Conservation (phyloP, 1,139 yeast genomes). For the Starmera stellimalicola region DNA sequence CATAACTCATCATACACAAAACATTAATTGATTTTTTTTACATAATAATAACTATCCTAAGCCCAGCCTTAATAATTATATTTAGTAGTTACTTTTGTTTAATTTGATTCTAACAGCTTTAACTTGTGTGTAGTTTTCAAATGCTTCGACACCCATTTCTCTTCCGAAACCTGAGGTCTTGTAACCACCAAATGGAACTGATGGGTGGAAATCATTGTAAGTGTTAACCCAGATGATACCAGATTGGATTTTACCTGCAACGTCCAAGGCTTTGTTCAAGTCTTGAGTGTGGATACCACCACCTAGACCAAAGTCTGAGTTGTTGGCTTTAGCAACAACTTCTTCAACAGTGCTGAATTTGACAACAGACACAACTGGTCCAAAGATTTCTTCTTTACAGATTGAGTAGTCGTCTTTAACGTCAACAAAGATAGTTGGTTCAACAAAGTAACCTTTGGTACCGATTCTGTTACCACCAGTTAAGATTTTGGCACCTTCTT, state of each 20-base stretch:
- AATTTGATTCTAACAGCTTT: constrained; percentile 59
- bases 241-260: constrained; percentile 59
- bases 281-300: constrained; percentile 74
- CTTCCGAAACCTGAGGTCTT: constrained; percentile 86
- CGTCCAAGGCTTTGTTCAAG: constrained; percentile 49
- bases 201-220: constrained; percentile 74
- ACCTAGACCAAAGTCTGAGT: constrained; percentile 73
- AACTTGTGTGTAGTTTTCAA: constrained; percentile 72
- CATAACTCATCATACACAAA: too few relatives aligned
- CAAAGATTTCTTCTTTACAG: constrained; percentile 78
- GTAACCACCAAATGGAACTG: constrained; percentile 78
- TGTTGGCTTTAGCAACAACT: constrained; percentile 60
- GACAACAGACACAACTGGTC: constrained; percentile 72
- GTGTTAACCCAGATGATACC: constrained; percentile 83
- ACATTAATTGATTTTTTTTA: too few relatives aligned
- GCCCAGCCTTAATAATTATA: neutral
- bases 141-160: constrained; percentile 82
- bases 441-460: constrained; percentile 63
- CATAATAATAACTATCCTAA: too few relatives aligned
- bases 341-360: constrained; percentile 69
- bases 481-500: constrained; percentile 65
- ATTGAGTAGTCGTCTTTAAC: constrained; percentile 59
- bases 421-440: constrained; percentile 73
- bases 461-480: constrained; percentile 71
- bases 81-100: constrained; percentile 2